Base-by-base conservation (phyloP, 352 stramenopile species). In the Globisporangium yorkense region DNA sequence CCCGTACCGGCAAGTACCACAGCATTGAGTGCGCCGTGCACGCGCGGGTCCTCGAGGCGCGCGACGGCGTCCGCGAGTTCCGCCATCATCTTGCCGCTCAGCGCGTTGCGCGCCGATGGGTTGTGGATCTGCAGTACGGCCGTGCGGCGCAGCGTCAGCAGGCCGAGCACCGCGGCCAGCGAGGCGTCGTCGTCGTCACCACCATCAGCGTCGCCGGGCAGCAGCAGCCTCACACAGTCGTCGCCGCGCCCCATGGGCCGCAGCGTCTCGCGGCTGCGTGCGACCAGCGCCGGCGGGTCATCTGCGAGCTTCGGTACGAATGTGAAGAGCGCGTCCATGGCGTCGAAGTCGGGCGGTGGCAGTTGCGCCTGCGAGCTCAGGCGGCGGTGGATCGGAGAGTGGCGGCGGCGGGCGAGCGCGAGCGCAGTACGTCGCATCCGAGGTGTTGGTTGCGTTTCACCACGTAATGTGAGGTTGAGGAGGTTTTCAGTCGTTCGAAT, bases 11-110 rank as follows among this genome's bases (percentile, higher is more conserved):
- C 62, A 20, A 91, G 35, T 44, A 94, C 57, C 2, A 94, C 71
- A 0, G 74, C 68, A 44, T 76, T 89, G n/a, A 96, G 72, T 21
- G 76, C 56, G 9, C 60, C 45, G 45, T 87, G 69, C 40, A 88
- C 74, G 18, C 71, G 46, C 1, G 72, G 65, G 39, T 80, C 58
- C 55, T 93, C 84, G 20, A 94, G 62, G n/a, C 70, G 10, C 12
- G 69, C 55, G 31, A 96, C 77, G 21, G 84, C 66, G 50, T 94
- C 81, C 0, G 72, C 71, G 37, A 96, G 72, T 56, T 96, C 68
- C 7, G 83, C 81, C 86, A 96, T 96, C 86, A 96, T 96, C 24
- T 80, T 88, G 39, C 86, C 88, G 52, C 77, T 92, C 37, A 96
- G 65, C 13, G 86, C 80, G 51, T 92, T 93, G 43, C 81, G 66